Base-by-base conservation (phyloP, 768 basidiomycete species). In the Royoungia palumana region DNA sequence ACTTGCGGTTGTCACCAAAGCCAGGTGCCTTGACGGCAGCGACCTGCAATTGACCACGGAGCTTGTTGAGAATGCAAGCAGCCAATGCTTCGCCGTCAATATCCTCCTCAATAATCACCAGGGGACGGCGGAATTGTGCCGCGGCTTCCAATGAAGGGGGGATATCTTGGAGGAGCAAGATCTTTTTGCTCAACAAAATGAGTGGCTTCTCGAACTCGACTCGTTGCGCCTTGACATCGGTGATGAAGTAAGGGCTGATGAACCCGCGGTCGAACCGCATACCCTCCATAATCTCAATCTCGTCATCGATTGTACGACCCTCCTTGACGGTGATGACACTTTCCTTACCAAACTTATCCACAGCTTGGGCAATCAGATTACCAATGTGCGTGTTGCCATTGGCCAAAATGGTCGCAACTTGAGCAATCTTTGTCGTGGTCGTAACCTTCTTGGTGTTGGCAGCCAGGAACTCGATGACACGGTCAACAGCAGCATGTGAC, bases 1-100 rank as follows among this genome's bases (percentile, higher is more conserved):
- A 89, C 76, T 98, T 99, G 73, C 95, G 87, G 82, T 98, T 99
- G 75, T 98, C 95, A 62, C 95, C 95, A 68, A 99, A 98, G 44
- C 95, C 92, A 45, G 95, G 95, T 16, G 95, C 94, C 76, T 99
- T 97, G 73, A 98, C 83, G 41, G 93, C 94, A 41, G 74, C 86
- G 54, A 98, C 95, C 64, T 88, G 85, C 49, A 99, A 85, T 69
- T 97, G 95, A 28, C 95, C 95, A 56, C 95, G 91, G 53, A 99
- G 89, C 79, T 97, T 98, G 89, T 99, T 98, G 70, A 97, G 83
- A 63, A 99, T 94, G 67, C 92, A 94, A 19, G 95, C 95, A 43
- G 95, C 95, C 50, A 98, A 85, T 1, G 95, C 95, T 71, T 99
- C 95, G 42, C 95, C 94, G 62, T 99, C 95, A 52, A 99, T 74